A percentile compares a stretch with the other conserved stretches of the same genome.
These are phyloP conservation scores for Boletus bicolor DNA, from an alignment of 768 basidiomycete species.

Conservation along the genomic window DNA sequence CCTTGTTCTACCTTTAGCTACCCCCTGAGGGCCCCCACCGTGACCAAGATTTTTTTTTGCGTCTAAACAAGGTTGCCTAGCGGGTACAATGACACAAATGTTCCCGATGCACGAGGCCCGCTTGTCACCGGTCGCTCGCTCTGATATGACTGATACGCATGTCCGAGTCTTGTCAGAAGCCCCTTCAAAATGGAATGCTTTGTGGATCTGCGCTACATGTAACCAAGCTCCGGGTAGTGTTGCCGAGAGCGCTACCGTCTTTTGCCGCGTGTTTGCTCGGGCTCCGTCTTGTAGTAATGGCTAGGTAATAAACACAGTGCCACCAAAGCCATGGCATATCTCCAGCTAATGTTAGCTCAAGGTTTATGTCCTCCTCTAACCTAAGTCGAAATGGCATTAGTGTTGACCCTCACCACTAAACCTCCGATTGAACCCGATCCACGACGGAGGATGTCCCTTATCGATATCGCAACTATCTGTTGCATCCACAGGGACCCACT, in stretches of 20 bases:
- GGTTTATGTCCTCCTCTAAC: not conserved
- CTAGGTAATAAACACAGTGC: not conserved
- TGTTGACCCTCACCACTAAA: not conserved
- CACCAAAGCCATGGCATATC: too few species aligned
- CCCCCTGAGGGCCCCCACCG: slow-evolving; percentile 1
- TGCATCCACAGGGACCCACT: not conserved
- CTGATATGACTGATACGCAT: slow-evolving; percentile 21
- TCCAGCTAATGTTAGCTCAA: slow-evolving; percentile 7
- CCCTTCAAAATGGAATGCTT: slow-evolving; percentile 18
- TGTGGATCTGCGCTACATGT: slow-evolving; percentile 18
- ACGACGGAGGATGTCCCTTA: not conserved
- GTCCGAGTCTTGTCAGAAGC: slow-evolving; percentile 23
- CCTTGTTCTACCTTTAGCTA: slow-evolving; percentile 30
- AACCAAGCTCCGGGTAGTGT: slow-evolving; percentile 4
- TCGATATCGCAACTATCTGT: not conserved
- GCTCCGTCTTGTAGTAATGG: not conserved
- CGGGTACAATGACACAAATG: slow-evolving; percentile 18
- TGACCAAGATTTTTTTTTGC: slow-evolving; percentile 5
- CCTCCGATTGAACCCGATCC: slow-evolving; percentile 4
- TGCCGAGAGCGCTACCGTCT: not conserved
- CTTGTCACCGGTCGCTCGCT: not conserved
- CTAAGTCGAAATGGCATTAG: not conserved
- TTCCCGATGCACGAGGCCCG: slow-evolving; percentile 19
- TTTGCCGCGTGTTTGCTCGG: slow-evolving; percentile 1
- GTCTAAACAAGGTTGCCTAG: slow-evolving; percentile 14